A percentile compares a stretch with the other conserved stretches of the same genome.
Evolutionary conservation across 257 asterid genomes (phyloP).

Genomic region (Rubia yunnanensis): DNA sequence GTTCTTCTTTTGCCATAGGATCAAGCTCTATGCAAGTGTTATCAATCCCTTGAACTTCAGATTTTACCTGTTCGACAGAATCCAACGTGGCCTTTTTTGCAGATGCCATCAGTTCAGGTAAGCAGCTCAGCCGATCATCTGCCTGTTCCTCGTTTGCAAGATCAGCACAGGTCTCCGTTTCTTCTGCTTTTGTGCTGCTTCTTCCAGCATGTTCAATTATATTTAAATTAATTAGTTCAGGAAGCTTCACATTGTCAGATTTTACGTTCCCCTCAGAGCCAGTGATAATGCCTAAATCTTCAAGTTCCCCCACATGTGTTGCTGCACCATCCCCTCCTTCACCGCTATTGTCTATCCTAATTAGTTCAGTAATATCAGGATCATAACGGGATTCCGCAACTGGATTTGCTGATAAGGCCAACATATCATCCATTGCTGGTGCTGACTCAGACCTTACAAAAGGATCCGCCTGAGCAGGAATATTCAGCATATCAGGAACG

Average conservation of each 20-base stretch:
- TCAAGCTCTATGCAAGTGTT: slow-evolving; percentile 24
- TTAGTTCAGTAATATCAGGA: slow-evolving; percentile 17
- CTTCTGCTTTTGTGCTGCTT: slow-evolving; percentile 25
- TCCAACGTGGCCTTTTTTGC: slow-evolving; percentile 50
- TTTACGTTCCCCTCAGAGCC: slow-evolving; percentile 18
- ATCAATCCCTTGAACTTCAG: slow-evolving; percentile 36
- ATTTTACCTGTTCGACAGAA: slow-evolving; percentile 53
- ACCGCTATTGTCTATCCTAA: slow-evolving; percentile 13
- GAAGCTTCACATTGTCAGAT: slow-evolving; percentile 20
- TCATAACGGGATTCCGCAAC: slow-evolving; percentile 23
- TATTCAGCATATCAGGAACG: slow-evolving; percentile 25
- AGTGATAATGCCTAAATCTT: slow-evolving; percentile 19
- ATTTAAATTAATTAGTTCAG: slow-evolving; percentile 16
- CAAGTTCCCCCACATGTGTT: slow-evolving; percentile 19
- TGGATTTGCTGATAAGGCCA: slow-evolving; percentile 21
- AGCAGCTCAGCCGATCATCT: slow-evolving; percentile 44
- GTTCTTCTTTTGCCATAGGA: slow-evolving; percentile 29
- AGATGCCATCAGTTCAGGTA: slow-evolving; percentile 66
- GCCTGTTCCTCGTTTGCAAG: slow-evolving; percentile 16
- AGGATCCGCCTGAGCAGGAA: slow-evolving; percentile 22
- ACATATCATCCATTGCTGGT: slow-evolving; percentile 24
- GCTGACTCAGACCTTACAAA: slow-evolving; percentile 25
- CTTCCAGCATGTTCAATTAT: slow-evolving; percentile 16
- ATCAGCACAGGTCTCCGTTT: slow-evolving; percentile 15
- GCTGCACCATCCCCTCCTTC: slow-evolving; percentile 27